Evolutionary conservation across 345 rosid species (phyloP).

Genomic region (Gossypium thurberi): DNA sequence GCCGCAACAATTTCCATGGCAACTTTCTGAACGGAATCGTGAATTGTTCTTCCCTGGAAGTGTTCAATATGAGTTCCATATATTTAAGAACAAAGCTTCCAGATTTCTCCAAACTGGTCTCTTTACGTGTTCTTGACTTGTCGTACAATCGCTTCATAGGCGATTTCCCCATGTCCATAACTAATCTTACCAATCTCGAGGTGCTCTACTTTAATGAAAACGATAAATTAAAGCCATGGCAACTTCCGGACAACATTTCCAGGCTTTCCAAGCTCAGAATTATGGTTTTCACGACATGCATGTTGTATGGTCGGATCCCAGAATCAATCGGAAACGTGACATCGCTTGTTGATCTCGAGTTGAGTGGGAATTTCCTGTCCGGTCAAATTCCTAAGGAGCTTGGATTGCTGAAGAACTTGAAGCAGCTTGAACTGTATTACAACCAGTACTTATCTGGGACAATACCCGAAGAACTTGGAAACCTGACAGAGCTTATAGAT

Average conservation of each 20-base stretch:
- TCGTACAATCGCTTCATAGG: constrained; percentile 69
- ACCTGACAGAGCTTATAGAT: constrained; percentile 70
- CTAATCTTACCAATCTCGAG: constrained; percentile 55
- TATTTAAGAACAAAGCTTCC: constrained; percentile 50
- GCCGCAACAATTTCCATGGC: constrained; percentile 47
- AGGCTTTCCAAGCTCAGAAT: constrained; percentile 50
- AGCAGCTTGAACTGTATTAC: constrained; percentile 83
- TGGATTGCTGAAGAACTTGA: constrained; percentile 68
- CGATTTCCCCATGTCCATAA: constrained; percentile 53
- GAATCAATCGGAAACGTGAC: constrained; percentile 69
- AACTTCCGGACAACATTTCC: constrained; percentile 47
- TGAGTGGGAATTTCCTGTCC: constrained; percentile 63
- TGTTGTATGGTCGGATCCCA: constrained; percentile 59
- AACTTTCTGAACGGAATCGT: constrained; percentile 43
- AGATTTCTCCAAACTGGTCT: constrained; percentile 47
- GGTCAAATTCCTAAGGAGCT: constrained; percentile 71
- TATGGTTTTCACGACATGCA: constrained; percentile 68
- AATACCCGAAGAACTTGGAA: constrained; percentile 82
- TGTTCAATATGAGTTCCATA: constrained; percentile 33
- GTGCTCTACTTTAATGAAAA: constrained; percentile 48
- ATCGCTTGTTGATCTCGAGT: constrained; percentile 74
- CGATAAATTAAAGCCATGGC: constrained; percentile 39
- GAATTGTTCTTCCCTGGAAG: constrained; percentile 67
- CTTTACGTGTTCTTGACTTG: constrained; percentile 57
- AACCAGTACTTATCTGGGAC: constrained; percentile 57